phyloP scores from a whole-genome alignment of 2,329 filamentous ascomycete species.

The Pestalotiopsis fici region DNA sequence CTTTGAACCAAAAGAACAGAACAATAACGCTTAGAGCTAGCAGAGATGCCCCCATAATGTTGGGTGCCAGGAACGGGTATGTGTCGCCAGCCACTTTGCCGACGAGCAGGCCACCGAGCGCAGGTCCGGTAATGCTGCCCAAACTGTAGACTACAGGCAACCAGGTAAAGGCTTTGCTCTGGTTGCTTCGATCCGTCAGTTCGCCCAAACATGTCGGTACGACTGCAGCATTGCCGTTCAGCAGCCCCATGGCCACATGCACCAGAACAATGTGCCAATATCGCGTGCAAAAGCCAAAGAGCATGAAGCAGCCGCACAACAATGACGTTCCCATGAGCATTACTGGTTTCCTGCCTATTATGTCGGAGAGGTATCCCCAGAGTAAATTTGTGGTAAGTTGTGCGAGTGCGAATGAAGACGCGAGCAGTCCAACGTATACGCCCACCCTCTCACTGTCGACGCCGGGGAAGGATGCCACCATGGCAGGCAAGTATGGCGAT shows the following conservation, averaged over 20 bases:
- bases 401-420: constrained; percentile 87
- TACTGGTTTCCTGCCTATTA: constrained; percentile 78
- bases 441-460: constrained; percentile 73
- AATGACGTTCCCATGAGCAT: constrained; percentile 81
- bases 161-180: constrained; percentile 91
- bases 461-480: constrained; percentile 84
- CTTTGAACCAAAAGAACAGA: constrained; percentile 79
- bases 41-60: constrained; percentile 74
- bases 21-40: constrained; percentile 73
- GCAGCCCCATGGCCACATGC: constrained; percentile 85
- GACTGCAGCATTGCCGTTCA: constrained; percentile 94
- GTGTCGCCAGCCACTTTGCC: constrained; percentile 57
- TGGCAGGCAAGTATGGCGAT: constrained; percentile 89
- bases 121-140: constrained; percentile 88
- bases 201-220: constrained; percentile 94
- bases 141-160: constrained; percentile 95
- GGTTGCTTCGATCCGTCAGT: constrained; percentile 92
- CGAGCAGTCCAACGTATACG: constrained; percentile 86
- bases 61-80: constrained; percentile 85
- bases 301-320: constrained; percentile 77
- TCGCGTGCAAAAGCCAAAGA: constrained; percentile 82
- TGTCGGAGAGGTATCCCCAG: constrained; percentile 84
- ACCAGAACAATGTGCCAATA: constrained; percentile 85
- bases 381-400: constrained; percentile 92
- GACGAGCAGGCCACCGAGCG: constrained; percentile 85